Percentiles rank a stretch among this genome's conserved stretches.
Conservation (phyloP, 768 basidiomycete genomes). For the Phanerochaete carnosa region DNA sequence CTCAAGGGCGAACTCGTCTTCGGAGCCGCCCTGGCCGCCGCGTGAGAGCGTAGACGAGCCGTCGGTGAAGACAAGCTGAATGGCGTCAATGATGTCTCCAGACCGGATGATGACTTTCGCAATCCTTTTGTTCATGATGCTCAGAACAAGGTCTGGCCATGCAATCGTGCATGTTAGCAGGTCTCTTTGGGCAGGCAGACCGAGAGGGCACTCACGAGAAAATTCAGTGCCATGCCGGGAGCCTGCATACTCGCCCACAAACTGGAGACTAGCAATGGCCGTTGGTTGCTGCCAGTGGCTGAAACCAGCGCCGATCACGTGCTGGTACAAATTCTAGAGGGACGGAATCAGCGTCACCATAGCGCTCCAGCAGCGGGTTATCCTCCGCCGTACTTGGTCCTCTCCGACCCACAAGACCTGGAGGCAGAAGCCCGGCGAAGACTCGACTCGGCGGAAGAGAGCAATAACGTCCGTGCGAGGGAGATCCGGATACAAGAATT, state of each 20-base stretch:
- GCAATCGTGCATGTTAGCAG: not conserved
- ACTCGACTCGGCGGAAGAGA: not conserved
- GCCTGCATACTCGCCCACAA: not conserved
- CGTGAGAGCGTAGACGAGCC: not conserved
- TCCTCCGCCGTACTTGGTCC: conserved; percentile 2
- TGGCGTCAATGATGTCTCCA: not conserved
- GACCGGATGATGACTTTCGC: not conserved
- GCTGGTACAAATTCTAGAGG: conserved; percentile 2
- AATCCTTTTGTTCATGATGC: not conserved
- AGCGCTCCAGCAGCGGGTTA: too few relatives aligned
- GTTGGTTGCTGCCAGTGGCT: not conserved
- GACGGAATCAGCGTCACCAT: too few relatives aligned
- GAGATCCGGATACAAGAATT: not conserved
- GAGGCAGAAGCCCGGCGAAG: not conserved
- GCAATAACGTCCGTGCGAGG: conserved; percentile 2
- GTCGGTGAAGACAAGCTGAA: conserved; percentile 5
- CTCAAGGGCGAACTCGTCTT: not conserved
- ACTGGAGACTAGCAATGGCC: not conserved
- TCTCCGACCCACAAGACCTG: not conserved
- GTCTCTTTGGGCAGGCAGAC: not conserved
- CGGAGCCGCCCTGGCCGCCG: not conserved
- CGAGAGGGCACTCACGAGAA: not conserved
- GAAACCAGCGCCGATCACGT: not conserved
- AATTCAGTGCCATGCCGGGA: not conserved
- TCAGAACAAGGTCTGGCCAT: not conserved